Evolutionary conservation across 2,329 filamentous ascomycete genomes (phyloP).

Genomic region (Coniella lustricola): DNA sequence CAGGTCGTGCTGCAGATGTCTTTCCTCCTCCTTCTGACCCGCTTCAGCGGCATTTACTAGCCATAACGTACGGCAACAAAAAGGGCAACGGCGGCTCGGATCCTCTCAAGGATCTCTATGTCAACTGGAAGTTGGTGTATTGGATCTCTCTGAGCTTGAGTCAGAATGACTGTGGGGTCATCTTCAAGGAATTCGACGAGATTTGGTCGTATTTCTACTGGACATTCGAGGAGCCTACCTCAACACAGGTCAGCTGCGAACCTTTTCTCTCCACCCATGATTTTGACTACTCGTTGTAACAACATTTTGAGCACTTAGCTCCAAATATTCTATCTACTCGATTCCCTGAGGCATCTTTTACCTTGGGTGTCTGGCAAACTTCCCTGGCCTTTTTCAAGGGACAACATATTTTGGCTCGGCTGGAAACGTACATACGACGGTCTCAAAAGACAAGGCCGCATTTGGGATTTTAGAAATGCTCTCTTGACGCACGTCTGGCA

Average conservation of each 20-base stretch:
- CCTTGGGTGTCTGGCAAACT: no score
- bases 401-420: neutral
- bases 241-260: neutral
- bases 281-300: neutral
- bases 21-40: neutral
- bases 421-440: neutral
- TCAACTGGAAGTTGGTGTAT: constrained; percentile 3
- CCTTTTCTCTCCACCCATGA: neutral
- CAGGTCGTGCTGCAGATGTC: neutral
- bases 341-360: neutral
- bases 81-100: no score
- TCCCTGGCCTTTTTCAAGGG: neutral
- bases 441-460: neutral
- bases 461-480: neutral
- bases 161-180: neutral
- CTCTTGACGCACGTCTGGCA: neutral
- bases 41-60: no score
- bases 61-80: no score
- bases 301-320: neutral
- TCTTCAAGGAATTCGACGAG: neutral
- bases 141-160: neutral
- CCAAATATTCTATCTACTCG: neutral
- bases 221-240: neutral
- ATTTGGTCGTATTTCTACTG: neutral
- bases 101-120: neutral